Evolutionary conservation across 1,284 basidiomycete species (phyloP).

Genomic region (Pyrrhoderma noxium): DNA sequence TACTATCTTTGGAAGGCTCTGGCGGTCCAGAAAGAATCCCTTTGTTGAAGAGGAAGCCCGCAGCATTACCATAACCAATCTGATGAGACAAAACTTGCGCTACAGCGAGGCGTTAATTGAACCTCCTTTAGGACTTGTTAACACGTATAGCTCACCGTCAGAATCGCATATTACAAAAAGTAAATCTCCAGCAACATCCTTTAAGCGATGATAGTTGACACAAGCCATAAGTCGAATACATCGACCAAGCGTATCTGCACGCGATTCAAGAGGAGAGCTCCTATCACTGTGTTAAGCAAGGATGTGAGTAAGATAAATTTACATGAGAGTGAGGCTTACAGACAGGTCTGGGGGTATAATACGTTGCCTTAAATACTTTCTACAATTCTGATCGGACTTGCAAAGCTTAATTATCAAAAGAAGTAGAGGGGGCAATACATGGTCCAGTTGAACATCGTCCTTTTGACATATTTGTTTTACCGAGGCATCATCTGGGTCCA

Average conservation of each 20-base stretch:
- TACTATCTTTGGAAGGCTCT: slow-evolving; percentile 27
- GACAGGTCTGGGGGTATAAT: slow-evolving; percentile 65
- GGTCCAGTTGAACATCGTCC: slow-evolving; percentile 61
- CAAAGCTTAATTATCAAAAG: slow-evolving; percentile 68
- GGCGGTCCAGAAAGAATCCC: slow-evolving; percentile 63
- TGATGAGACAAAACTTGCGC: slow-evolving; percentile 62
- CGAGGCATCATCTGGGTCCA: slow-evolving; percentile 54
- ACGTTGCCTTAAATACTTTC: slow-evolving; percentile 50
- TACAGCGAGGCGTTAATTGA: slow-evolving; percentile 25
- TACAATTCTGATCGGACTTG: slow-evolving; percentile 49
- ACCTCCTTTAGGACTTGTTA: slow-evolving; percentile 4
- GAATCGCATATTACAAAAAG: slow-evolving; percentile 74
- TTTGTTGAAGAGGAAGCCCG: slow-evolving; percentile 86
- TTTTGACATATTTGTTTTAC: slow-evolving; percentile 45
- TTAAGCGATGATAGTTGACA: slow-evolving; percentile 63
- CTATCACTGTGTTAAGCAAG: slow-evolving; percentile 49
- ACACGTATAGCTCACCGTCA: slow-evolving; percentile 49
- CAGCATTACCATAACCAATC: slow-evolving; percentile 89
- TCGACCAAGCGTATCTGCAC: slow-evolving; percentile 68
- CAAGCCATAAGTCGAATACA: slow-evolving; percentile 71
- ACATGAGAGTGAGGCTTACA: slow-evolving; percentile 19
- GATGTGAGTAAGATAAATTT: not conserved
- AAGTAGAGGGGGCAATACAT: slow-evolving; percentile 67
- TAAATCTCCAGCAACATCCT: slow-evolving; percentile 78
- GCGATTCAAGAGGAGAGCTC: slow-evolving; percentile 60